phyloP scores from a whole-genome alignment of 2,329 filamentous ascomycete species.

The Fusarium nygamai region DNA sequence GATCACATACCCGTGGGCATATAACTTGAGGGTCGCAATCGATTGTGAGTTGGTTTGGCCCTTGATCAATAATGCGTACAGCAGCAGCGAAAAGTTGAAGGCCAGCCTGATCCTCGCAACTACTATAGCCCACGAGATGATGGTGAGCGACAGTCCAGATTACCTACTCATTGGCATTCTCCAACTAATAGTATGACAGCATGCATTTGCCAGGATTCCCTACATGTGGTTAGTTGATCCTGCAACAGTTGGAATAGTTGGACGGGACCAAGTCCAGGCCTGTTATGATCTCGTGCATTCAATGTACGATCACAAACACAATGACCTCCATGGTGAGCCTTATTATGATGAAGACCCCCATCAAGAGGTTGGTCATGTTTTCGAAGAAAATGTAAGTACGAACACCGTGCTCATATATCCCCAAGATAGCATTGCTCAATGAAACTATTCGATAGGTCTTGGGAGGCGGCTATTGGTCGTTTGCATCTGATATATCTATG shows the following conservation, averaged over 20 bases:
- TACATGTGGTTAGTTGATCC: slow-evolving; percentile 34
- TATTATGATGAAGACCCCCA: slow-evolving; percentile 39
- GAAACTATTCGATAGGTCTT: slow-evolving; percentile 24
- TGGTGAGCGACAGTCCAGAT: slow-evolving; percentile 32
- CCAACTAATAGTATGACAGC: slow-evolving; percentile 26
- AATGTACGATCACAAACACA: neutral
- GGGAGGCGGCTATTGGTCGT: slow-evolving; percentile 35
- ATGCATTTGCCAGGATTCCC: slow-evolving; percentile 20
- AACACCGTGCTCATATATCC: neutral
- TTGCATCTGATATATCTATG: neutral
- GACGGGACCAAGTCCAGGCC: neutral
- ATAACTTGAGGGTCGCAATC: slow-evolving; percentile 10
- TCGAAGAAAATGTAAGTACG: slow-evolving; percentile 30
- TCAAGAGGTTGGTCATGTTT: slow-evolving; percentile 40
- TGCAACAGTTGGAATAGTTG: slow-evolving; percentile 16
- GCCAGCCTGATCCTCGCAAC: slow-evolving; percentile 30
- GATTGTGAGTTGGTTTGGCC: slow-evolving; percentile 40
- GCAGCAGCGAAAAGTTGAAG: slow-evolving; percentile 41
- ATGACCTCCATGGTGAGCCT: slow-evolving; percentile 19
- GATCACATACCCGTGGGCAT: neutral
- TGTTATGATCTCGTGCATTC: slow-evolving; percentile 16
- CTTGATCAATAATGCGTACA: slow-evolving; percentile 36
- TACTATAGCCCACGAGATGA: slow-evolving; percentile 44
- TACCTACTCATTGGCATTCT: neutral
- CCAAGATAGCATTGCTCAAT: neutral